Base-by-base conservation (phyloP, 2,329 filamentous ascomycete species). In the Sclerotinia borealis region DNA sequence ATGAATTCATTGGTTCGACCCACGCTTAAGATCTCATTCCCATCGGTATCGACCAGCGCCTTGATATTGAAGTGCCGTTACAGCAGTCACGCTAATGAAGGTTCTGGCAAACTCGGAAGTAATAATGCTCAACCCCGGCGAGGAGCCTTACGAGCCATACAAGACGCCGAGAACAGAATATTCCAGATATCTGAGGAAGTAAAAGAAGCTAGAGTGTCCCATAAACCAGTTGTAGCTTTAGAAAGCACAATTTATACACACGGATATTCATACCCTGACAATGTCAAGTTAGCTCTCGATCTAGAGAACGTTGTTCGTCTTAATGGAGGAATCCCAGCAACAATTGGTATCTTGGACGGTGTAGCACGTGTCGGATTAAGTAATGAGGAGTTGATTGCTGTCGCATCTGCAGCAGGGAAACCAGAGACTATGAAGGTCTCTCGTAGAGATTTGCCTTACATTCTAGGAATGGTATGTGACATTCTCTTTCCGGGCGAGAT, bases 181-280 rank as follows among this genome's bases (percentile, higher is more conserved):
- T 55, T 59, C 9, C 19, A 54, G 19, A 37, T 64, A 31, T 63
- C 62, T 5, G 50, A 64, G 6, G 93, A 98, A 76, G 88, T 99
- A 15, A 80, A 82, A 59, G 86, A 92, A 73, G 93, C 93, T 45
- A 76, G 97, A 54, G 80, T 85, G 48, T 83, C 85, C 15, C 86
- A 87, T 63, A 87, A 86, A 71, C 93, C 95, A 0, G 88, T 99
- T 4, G 93, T 99, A 13, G 95, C 93, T 19, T 82, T 99, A 5
- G 95, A 99, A 77, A 92, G 91, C 2, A 96, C 95, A 5, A 98
- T 99, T 70, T 98, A 99, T 77, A 99, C 95, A 1, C 95, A 99
- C 77, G 93, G 92, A 81, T 90, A 87, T 68, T 87, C 88, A 2
- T 89, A 89, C 69, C 88, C 88, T 0, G 84, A 89, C 34, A 91